phyloP scores from a whole-genome alignment of 495 filamentous ascomycete genomes.

The Geopyxis carbonaria region DNA sequence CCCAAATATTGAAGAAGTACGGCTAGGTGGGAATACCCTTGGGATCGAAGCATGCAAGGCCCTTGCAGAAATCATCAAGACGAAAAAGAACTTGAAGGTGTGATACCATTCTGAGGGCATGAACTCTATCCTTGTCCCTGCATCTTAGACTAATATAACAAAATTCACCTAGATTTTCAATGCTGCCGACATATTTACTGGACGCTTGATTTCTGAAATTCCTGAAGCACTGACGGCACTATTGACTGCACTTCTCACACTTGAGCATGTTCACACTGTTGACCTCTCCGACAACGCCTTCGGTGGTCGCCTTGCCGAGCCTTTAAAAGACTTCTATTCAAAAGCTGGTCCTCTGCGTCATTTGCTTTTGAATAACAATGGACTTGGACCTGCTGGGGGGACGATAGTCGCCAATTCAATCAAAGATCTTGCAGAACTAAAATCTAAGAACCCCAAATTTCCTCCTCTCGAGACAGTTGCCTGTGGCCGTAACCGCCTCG shows the following conservation, averaged over 20 bases:
- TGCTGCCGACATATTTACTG: conserved; percentile 93
- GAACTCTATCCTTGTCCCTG: conserved; percentile 1
- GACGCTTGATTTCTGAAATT: conserved; percentile 82
- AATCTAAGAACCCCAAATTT: conserved; percentile 56
- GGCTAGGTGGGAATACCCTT: conserved; percentile 74
- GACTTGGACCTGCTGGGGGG: conserved; percentile 81
- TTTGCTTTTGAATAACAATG: conserved; percentile 93
- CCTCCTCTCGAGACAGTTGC: conserved; percentile 81
- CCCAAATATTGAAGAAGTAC: conserved; percentile 64
- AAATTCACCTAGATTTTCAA: conserved; percentile 65
- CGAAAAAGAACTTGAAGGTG: conserved; percentile 63
- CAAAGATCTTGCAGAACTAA: conserved; percentile 52
- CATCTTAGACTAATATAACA: conserved; percentile 1
- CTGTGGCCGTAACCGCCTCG: conserved; percentile 86
- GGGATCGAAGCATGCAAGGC: conserved; percentile 73
- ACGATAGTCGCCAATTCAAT: conserved; percentile 67
- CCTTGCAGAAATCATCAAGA: conserved; percentile 59
- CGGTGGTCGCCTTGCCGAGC: conserved; percentile 74
- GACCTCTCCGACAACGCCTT: conserved; percentile 97
- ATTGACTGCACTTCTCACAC: conserved; percentile 66
- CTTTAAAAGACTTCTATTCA: conserved; percentile 70
- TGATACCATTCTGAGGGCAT: conserved; percentile 10
- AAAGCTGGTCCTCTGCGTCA: conserved; percentile 73
- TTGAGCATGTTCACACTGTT: conserved; percentile 69
- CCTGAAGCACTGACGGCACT: conserved; percentile 73